Percentiles rank a stretch among this genome's conserved stretches.
Conservation (phyloP, 371 early-diverging fungal species). For the Mortierella sp. region DNA sequence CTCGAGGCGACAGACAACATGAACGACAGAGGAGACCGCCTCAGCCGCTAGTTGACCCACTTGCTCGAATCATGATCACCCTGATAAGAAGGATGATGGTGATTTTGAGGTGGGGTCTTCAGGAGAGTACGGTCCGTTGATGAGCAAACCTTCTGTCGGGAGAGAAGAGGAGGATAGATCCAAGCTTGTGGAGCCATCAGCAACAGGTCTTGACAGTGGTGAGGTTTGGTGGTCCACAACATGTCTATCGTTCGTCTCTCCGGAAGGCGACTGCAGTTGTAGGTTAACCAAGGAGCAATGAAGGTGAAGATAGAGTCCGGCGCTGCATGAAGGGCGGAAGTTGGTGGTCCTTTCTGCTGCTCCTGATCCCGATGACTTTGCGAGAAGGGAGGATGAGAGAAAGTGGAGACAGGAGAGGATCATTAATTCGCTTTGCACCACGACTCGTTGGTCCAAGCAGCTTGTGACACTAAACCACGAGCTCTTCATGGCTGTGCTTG, state of each 20-base stretch:
- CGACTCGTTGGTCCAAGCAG: too few relatives aligned
- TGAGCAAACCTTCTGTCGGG: not conserved
- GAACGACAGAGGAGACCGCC: too few relatives aligned
- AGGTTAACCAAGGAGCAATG: conserved; percentile 35
- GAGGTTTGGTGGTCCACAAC: conserved; percentile 10
- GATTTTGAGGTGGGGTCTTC: conserved; percentile 38
- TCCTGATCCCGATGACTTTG: too few relatives aligned
- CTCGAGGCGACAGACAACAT: too few relatives aligned
- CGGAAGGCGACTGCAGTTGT: conserved; percentile 24
- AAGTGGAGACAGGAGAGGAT: too few relatives aligned
- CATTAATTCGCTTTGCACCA: too few relatives aligned
- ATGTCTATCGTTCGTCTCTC: too few relatives aligned
- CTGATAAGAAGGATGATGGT: conserved; percentile 34
- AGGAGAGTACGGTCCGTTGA: too few relatives aligned
- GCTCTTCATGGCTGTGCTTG: too few relatives aligned
- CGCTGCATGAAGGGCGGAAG: conserved; percentile 22
- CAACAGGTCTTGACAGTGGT: conserved; percentile 5
- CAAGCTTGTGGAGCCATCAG: too few relatives aligned
- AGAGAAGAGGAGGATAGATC: not conserved
- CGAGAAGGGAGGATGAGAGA: too few relatives aligned
- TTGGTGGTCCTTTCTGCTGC: conserved; percentile 18
- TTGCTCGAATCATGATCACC: conserved; percentile 1
- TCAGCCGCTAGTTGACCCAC: conserved; percentile 9
- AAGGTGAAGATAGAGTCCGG: conserved; percentile 25
- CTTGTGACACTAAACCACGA: too few relatives aligned